A percentile compares a stretch with the other conserved stretches of the same genome.
These are phyloP conservation scores for Pilatotrama ljubarskyi DNA, from an alignment of 768 basidiomycete species.

Conservation along the genomic window DNA sequence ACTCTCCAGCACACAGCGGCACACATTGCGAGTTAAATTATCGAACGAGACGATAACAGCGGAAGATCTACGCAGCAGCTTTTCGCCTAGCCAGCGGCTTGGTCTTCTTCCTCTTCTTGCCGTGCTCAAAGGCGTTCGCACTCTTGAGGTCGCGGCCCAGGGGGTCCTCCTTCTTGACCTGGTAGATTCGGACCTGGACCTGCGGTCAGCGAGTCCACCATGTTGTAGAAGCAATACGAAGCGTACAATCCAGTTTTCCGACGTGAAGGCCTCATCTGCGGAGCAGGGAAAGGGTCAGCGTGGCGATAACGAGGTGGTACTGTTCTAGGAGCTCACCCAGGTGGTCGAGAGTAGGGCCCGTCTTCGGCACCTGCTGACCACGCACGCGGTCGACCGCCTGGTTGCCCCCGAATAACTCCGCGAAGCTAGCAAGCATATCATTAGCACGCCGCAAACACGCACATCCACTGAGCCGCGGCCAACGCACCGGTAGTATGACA, in stretches of 20 bases:
- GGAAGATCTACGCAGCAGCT: constrained; percentile 37
- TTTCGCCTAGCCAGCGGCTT: constrained; percentile 67
- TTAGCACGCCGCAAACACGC: constrained; percentile 1
- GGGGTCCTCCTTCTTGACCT: constrained; percentile 91
- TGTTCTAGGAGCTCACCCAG: constrained; percentile 53
- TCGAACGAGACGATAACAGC: not conserved
- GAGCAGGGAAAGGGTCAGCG: constrained; percentile 3
- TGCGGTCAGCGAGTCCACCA: not conserved
- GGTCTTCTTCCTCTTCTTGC: constrained; percentile 86
- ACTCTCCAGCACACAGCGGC: not conserved
- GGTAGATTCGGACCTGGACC: constrained; percentile 81
- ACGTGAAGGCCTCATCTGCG: constrained; percentile 95
- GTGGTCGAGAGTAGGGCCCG: constrained; percentile 82
- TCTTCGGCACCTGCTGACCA: constrained; percentile 76
- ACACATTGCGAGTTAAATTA: not conserved
- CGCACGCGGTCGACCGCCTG: constrained; percentile 85
- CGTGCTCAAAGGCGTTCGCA: constrained; percentile 80
- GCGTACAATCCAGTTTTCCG: constrained; percentile 98
- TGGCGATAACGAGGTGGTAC: not conserved
- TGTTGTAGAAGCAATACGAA: not conserved
- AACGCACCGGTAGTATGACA: constrained; percentile 89
- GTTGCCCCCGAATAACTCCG: constrained; percentile 80
- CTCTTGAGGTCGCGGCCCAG: constrained; percentile 88
- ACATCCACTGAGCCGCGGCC: constrained; percentile 12
- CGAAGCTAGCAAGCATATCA: constrained; percentile 55